phyloP scores from a whole-genome alignment of 1,284 basidiomycete species.

The Athelia psychrophila region DNA sequence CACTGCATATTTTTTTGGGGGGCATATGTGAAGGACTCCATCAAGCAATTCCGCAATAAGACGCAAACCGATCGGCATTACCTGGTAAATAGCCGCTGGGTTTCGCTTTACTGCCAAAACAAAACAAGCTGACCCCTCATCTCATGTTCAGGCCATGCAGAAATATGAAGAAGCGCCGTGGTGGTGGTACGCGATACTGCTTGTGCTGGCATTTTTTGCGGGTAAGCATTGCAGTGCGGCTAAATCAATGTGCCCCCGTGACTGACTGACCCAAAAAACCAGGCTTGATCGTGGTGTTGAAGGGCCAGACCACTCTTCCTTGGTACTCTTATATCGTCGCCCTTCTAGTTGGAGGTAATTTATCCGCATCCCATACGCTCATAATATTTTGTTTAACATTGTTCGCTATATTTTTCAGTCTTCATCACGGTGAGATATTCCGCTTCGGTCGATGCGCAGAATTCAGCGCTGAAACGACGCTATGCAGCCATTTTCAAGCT shows the following conservation, averaged over 20 bases:
- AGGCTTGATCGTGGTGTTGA: constrained; percentile 57
- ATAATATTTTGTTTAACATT: constrained; percentile 27
- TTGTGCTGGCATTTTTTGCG: constrained; percentile 49
- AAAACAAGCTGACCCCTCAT: no score
- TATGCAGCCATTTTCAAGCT: constrained; percentile 33
- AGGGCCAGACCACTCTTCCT: constrained; percentile 59
- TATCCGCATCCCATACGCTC: no score
- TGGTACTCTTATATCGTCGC: constrained; percentile 60
- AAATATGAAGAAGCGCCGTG: constrained; percentile 51
- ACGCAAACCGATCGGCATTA: constrained; percentile 59
- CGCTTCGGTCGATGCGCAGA: not conserved
- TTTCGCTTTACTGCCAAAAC: no score
- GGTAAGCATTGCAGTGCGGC: constrained; percentile 29
- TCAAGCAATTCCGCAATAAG: constrained; percentile 43
- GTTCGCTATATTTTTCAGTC: no score
- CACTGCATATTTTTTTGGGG: constrained; percentile 64
- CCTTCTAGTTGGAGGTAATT: constrained; percentile 36
- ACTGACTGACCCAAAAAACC: not conserved
- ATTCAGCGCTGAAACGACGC: constrained; percentile 6
- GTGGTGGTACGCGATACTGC: constrained; percentile 52
- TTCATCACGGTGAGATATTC: constrained; percentile 1
- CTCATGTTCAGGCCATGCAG: constrained; percentile 37
- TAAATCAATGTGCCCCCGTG: not conserved
- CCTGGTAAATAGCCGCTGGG: constrained; percentile 29
- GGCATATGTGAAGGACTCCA: constrained; percentile 43